Evolutionary conservation across 2,329 filamentous ascomycete species (phyloP), one percentile per base, ranked within the genome.

Genomic region (Paracorniculantispora psalliotae): DNA sequence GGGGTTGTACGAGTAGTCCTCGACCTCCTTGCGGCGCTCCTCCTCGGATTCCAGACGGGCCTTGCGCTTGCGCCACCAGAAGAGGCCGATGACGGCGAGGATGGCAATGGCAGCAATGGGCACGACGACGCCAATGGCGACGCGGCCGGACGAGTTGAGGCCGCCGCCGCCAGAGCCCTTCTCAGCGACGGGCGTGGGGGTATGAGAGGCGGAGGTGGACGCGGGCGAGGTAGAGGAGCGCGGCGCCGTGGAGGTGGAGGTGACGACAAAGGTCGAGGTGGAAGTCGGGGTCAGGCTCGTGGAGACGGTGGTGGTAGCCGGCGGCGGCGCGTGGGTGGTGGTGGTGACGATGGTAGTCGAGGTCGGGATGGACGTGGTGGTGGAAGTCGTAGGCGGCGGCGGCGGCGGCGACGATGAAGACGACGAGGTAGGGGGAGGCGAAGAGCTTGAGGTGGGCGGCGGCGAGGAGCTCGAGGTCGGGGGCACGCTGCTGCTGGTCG

Each of bases 1-100:
- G n/a, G 94, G 94, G 72, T 97, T 97, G 79, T 92, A 97, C 33
- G 90, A 88, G 71, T 97, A 97, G 70, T 97, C 94, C 72, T 97
- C 93, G 12, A 97, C 92, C 74, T 99, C 94, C 77, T 97, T 97
- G 63, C 92, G 85, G 53, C 94, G 85, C 67, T 92, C 86, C 71
- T 97, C 94, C 69, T 94, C 91, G 15, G 88, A 89, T 63, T 86
- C 85, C 78, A 91, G 94, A 63, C 87, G 86, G 67, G 90, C 87
- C 77, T 96, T 96, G 63, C 92, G 88, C 77, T 86, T 92, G 70
- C 90, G 86, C 91, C 92, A 99, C 69, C 93, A 85, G 72, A 90
- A 92, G 28, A 97, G 79, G 7, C 86, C 89, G 3, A 84, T 85
- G 9, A 93, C 73, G 2, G 93, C 85, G 23, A 97, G 79, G 19